phyloP scores from a whole-genome alignment of 1,139 yeast genomes.

The Zygoascus hellenicus region DNA sequence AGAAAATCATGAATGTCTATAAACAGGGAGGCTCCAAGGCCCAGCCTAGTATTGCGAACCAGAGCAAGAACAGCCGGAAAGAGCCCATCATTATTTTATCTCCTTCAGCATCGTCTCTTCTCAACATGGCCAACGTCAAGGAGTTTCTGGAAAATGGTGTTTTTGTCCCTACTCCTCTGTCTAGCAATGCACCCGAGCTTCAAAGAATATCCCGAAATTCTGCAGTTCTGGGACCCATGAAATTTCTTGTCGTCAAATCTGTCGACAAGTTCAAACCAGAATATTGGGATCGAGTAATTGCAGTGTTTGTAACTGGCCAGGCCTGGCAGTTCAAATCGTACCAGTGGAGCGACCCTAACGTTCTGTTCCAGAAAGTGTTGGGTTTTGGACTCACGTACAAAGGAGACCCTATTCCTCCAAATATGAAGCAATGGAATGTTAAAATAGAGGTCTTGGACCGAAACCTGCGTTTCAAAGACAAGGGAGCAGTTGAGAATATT shows the following conservation, averaged over 20 bases:
- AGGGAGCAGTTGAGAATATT: conserved; percentile 75
- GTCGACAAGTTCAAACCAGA: conserved; percentile 92
- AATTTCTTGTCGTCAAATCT: conserved; percentile 77
- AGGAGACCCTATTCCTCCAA: conserved; percentile 75
- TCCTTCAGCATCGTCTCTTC: conserved; percentile 87
- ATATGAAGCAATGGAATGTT: conserved; percentile 84
- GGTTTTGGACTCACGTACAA: conserved; percentile 75
- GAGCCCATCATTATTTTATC: conserved; percentile 92
- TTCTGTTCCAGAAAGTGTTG: conserved; percentile 72
- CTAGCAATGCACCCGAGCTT: conserved; percentile 39
- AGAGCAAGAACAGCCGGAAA: conserved; percentile 31
- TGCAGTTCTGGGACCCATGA: conserved; percentile 51
- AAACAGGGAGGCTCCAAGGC: conserved; percentile 10
- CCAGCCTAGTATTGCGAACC: conserved; percentile 15
- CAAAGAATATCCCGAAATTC: conserved; percentile 52
- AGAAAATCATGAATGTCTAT: conserved; percentile 42
- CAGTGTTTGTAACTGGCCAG: conserved; percentile 95
- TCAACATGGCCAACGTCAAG: conserved; percentile 77
- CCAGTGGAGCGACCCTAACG: conserved; percentile 74
- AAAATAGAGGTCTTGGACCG: conserved; percentile 72
- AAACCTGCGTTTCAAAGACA: conserved; percentile 78
- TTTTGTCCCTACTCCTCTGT: conserved; percentile 54
- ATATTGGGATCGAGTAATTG: conserved; percentile 91
- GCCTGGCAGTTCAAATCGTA: conserved; percentile 93
- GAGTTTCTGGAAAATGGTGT: conserved; percentile 73